Evolutionary conservation across 306 rosid genomes (phyloP).

Genomic region (Gastrolobium villosum): DNA sequence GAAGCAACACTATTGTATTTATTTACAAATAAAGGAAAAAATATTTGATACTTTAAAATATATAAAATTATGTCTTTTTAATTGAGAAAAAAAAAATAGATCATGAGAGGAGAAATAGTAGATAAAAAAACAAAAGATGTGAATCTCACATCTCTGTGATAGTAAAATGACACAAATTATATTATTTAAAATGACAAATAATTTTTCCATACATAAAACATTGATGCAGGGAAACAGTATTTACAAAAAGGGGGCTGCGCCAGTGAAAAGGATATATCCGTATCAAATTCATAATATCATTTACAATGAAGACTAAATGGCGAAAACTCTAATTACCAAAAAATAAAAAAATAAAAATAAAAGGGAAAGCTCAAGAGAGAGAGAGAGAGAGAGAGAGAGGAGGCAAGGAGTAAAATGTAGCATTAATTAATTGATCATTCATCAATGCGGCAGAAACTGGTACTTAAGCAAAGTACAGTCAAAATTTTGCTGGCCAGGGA

Average conservation of each 20-base stretch:
- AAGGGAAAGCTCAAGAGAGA: too few relatives aligned
- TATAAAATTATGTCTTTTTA: too few relatives aligned
- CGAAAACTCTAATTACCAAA: background rate
- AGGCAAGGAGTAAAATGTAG: background rate
- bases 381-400: background rate
- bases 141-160: too few relatives aligned
- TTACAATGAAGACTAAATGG: constrained; percentile 21
- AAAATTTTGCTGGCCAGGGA: background rate
- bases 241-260: constrained; percentile 11
- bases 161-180: too few relatives aligned
- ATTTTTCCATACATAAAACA: background rate
- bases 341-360: too few relatives aligned
- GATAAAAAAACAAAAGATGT: too few relatives aligned
- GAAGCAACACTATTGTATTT: too few relatives aligned
- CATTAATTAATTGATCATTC: constrained; percentile 4
- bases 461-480: constrained; percentile 11
- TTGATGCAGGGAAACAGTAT: background rate
- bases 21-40: too few relatives aligned
- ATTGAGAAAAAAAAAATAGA: too few relatives aligned
- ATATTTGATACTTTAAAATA: too few relatives aligned
- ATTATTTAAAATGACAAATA: too few relatives aligned
- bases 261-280: background rate
- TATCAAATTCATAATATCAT: constrained; percentile 17
- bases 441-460: constrained; percentile 7
- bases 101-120: too few relatives aligned